A percentile compares a stretch with the other conserved stretches of the same genome.
Evolutionary conservation across 2,329 filamentous ascomycete genomes (phyloP).

Genomic region (Cladophialophora carrionii): DNA sequence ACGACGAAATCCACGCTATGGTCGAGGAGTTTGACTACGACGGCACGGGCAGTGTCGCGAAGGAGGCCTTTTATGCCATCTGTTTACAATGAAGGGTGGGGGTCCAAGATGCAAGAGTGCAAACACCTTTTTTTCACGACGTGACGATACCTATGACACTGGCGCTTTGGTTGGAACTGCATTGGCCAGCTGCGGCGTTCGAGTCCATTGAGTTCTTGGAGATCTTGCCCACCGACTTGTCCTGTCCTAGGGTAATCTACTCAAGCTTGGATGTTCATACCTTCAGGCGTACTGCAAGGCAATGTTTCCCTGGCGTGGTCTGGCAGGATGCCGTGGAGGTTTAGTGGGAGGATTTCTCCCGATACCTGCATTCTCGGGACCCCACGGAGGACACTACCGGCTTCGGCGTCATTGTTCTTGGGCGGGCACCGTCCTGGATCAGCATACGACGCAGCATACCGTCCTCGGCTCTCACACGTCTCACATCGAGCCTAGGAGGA

Average conservation of each 20-base stretch:
- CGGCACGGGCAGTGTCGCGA: constrained; percentile 75
- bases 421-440: neutral
- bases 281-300: neutral
- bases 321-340: neutral
- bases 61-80: constrained; percentile 69
- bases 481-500: neutral
- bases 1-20: constrained; percentile 92
- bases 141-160: constrained; percentile 17
- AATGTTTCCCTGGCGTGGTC: neutral
- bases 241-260: neutral
- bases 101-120: neutral
- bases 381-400: neutral
- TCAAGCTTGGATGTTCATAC: neutral
- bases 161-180: constrained; percentile 14
- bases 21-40: constrained; percentile 97
- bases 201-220: constrained; percentile 9
- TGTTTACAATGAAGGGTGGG: constrained; percentile 55
- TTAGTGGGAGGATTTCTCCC: neutral
- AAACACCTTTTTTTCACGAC: constrained; percentile 13
- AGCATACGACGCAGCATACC: neutral
- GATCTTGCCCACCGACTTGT: neutral
- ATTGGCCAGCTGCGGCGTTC: neutral
- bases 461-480: neutral
- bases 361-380: neutral
- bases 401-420: neutral